phyloP scores from a whole-genome alignment of 345 rosid species.

The Corymbia maculata region DNA sequence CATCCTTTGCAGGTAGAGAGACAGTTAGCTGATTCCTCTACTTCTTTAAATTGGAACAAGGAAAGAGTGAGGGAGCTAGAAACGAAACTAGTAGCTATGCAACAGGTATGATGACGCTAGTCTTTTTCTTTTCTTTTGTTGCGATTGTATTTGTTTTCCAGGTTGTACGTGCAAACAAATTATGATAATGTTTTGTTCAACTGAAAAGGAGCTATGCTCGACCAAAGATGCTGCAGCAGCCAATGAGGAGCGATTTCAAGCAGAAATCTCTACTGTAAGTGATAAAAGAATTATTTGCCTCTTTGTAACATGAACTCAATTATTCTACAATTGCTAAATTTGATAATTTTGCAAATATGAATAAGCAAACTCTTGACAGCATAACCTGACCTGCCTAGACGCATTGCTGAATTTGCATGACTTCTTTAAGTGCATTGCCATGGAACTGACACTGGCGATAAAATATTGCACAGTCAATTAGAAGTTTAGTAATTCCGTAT shows the following conservation, averaged over 20 bases:
- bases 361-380: background rate
- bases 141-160: background rate
- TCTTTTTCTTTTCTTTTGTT: background rate
- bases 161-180: background rate
- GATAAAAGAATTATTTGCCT: background rate
- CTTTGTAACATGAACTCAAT: background rate
- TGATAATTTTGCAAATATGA: background rate
- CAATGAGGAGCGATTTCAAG: slow-evolving; percentile 58
- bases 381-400: background rate
- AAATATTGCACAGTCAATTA: background rate
- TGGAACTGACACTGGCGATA: background rate
- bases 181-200: slow-evolving; percentile 7
- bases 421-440: background rate
- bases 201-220: slow-evolving; percentile 53
- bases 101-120: slow-evolving; percentile 35
- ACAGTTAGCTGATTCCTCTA: slow-evolving; percentile 45
- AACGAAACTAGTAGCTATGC: slow-evolving; percentile 34
- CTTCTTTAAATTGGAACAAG: slow-evolving; percentile 63
- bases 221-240: slow-evolving; percentile 60
- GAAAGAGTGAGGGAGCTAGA: slow-evolving; percentile 77
- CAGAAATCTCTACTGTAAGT: slow-evolving; percentile 84
- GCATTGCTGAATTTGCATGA: too few species aligned
- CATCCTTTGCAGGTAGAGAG: slow-evolving; percentile 41
- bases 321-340: background rate
- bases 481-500: background rate